These are phyloP conservation scores for Coniochaeta hoffmannii DNA, from an alignment of 2,329 filamentous ascomycete genomes.

Conservation along the genomic window DNA sequence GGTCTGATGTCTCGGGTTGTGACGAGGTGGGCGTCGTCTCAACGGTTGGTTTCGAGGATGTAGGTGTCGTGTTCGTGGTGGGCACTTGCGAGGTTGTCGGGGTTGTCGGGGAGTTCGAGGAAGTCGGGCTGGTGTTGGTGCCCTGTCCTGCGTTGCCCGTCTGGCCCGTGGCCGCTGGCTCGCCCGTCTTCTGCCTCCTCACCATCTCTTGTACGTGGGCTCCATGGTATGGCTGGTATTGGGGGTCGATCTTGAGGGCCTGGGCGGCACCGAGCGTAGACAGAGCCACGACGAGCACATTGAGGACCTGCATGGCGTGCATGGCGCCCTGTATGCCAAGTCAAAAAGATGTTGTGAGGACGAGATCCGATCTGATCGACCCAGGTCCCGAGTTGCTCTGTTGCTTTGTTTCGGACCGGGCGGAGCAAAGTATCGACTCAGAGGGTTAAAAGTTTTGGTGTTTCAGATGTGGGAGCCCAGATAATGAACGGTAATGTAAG, in stretches of 20 bases:
- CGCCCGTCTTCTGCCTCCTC: constrained; percentile 12
- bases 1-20: background rate
- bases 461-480: background rate
- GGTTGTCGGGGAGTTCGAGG: background rate
- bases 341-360: background rate
- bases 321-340: background rate
- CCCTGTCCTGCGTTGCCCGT: no score
- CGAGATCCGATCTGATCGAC: background rate
- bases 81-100: background rate
- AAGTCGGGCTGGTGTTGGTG: background rate
- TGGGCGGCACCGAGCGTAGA: constrained; percentile 38
- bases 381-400: background rate
- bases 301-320: constrained; percentile 15
- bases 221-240: constrained; percentile 16
- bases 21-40: constrained; percentile 5
- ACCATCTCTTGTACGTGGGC: constrained; percentile 11
- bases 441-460: background rate
- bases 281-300: constrained; percentile 41
- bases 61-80: background rate
- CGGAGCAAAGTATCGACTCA: background rate
- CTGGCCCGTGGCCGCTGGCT: constrained; percentile 2
- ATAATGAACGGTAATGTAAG: background rate
- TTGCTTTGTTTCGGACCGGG: background rate
- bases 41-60: background rate
- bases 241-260: constrained; percentile 25